A percentile compares a stretch with the other conserved stretches of the same genome.
These are phyloP conservation scores for Dioszegia crocea DNA, from an alignment of 768 basidiomycete species.

Conservation along the genomic window DNA sequence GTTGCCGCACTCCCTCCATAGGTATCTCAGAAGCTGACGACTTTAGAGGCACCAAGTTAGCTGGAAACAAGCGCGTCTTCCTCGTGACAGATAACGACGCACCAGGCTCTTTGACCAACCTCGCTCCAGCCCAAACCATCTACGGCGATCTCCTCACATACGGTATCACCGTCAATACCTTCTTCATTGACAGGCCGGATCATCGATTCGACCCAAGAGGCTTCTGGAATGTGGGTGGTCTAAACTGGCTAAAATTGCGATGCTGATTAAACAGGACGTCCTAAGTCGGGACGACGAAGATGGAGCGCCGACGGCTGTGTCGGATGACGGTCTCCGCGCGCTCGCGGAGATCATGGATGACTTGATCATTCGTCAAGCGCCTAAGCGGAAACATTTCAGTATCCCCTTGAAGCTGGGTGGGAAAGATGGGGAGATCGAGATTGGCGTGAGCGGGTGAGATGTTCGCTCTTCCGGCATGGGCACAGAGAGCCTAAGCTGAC, in stretches of 20 bases:
- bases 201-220: constrained; percentile 35
- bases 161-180: constrained; percentile 41
- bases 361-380: constrained; percentile 46
- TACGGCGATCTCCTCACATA: constrained; percentile 37
- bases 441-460: constrained; percentile 51
- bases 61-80: constrained; percentile 86
- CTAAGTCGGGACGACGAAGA: constrained; percentile 36
- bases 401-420: constrained; percentile 72
- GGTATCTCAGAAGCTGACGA: constrained; percentile 6
- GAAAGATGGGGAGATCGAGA: constrained; percentile 54
- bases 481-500: constrained; percentile 10
- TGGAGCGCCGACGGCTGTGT: constrained; percentile 60
- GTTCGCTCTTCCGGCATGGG: too few relatives aligned
- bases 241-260: not conserved
- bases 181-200: constrained; percentile 35
- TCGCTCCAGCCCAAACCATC: constrained; percentile 38
- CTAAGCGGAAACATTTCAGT: constrained; percentile 77
- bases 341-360: constrained; percentile 42
- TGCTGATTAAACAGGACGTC: constrained; percentile 31
- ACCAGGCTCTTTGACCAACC: constrained; percentile 52
- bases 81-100: constrained; percentile 86
- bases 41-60: constrained; percentile 57
- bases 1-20: constrained; percentile 21
- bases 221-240: constrained; percentile 38
- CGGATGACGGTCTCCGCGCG: constrained; percentile 50